Conservation (phyloP, 306 rosid genomes). For the Oxytropis ochrocephala region DNA sequence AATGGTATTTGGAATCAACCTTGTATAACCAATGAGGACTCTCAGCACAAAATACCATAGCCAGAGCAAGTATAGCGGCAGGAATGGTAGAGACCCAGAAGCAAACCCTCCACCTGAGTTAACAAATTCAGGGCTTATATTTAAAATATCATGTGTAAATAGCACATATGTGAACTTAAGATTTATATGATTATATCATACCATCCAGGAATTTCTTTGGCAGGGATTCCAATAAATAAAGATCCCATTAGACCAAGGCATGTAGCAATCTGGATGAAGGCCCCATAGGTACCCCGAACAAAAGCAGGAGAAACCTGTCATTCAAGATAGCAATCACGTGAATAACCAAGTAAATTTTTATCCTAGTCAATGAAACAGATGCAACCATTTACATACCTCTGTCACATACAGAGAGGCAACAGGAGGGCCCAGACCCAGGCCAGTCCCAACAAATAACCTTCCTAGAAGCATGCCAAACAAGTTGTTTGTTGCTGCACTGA, state of each 20-base stretch:
- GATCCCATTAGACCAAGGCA: constrained; percentile 92
- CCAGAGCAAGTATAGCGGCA: constrained; percentile 64
- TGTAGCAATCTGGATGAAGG: constrained; percentile 88
- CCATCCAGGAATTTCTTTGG: constrained; percentile 78
- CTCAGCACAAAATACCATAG: constrained; percentile 83
- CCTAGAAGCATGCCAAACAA: constrained; percentile 92
- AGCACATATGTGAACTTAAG: background rate
- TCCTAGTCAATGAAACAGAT: constrained; percentile 6
- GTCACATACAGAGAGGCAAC: constrained; percentile 79
- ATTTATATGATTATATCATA: constrained; percentile 29
- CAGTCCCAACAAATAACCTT: constrained; percentile 88
- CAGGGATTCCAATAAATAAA: constrained; percentile 89
- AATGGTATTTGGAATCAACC: constrained; percentile 35
- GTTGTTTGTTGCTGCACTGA: constrained; percentile 88
- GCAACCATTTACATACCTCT: constrained; percentile 54
- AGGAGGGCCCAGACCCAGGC: constrained; percentile 92
- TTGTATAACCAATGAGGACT: constrained; percentile 92
- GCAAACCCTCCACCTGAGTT: constrained; percentile 95
- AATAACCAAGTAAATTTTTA: constrained; percentile 11
- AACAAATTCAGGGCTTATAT: constrained; percentile 14
- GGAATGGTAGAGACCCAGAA: constrained; percentile 85
- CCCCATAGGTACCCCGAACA: constrained; percentile 93
- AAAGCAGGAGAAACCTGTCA: constrained; percentile 85
- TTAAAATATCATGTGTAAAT: constrained; percentile 17
- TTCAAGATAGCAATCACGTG: constrained; percentile 5